A percentile compares a stretch with the other conserved stretches of the same genome.
Evolutionary conservation across 371 early-diverging fungal species (phyloP).

Genomic region (Mucor circinelloides): DNA sequence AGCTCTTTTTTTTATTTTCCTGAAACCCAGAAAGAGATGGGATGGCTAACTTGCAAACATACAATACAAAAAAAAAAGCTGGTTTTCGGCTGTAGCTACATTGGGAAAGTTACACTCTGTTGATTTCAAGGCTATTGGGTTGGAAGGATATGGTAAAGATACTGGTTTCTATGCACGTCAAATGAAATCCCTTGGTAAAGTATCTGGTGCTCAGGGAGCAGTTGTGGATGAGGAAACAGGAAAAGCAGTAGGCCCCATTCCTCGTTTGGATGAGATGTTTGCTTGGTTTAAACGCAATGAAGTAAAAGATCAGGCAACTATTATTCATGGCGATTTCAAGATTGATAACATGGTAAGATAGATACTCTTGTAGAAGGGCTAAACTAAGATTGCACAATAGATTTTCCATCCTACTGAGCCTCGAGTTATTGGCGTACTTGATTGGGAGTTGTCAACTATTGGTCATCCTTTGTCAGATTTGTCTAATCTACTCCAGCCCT

Average conservation of each 20-base stretch:
- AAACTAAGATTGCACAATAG: conserved; percentile 15
- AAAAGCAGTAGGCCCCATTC: conserved; percentile 65
- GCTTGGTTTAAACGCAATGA: conserved; percentile 73
- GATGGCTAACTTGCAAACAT: neutral
- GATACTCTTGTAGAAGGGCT: neutral
- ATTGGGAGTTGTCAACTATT: conserved; percentile 94
- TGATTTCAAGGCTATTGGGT: conserved; percentile 67
- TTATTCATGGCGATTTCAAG: conserved; percentile 94
- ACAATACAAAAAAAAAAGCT: conserved; percentile 40
- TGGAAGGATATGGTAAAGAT: conserved; percentile 68
- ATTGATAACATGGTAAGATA: conserved; percentile 30
- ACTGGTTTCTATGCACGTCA: conserved; percentile 84
- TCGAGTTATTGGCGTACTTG: conserved; percentile 86
- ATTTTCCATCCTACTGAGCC: conserved; percentile 80
- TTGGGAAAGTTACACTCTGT: conserved; percentile 81
- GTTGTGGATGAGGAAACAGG: conserved; percentile 61
- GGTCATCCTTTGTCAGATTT: conserved; percentile 95
- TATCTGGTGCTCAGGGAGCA: conserved; percentile 70
- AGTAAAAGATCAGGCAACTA: conserved; percentile 72
- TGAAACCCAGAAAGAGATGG: neutral
- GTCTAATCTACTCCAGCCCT: conserved; percentile 84
- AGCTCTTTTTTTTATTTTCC: neutral
- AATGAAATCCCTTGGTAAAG: conserved; percentile 69
- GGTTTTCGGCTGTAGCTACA: conserved; percentile 73
- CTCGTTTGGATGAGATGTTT: conserved; percentile 69